Base-by-base conservation (phyloP, 2,329 filamentous ascomycete species). In the Alternaria ethzedia region DNA sequence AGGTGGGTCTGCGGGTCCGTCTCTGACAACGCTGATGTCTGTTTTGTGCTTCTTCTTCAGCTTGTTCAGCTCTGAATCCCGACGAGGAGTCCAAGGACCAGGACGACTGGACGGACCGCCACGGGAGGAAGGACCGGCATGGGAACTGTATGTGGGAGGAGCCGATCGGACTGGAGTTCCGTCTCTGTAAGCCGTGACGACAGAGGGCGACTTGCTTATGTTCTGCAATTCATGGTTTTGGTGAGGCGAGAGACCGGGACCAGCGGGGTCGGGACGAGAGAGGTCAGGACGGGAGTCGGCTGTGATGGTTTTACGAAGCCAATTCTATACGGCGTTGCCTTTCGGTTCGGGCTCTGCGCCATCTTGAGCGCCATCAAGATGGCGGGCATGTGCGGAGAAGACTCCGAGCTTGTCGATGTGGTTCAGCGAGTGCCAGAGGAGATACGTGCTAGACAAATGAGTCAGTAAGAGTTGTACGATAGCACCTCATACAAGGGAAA, bases 331-430 rank as follows among this genome's bases (percentile, higher is more conserved):
- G 30, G 28, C 28, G 6, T 21, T 41, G 23, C 15, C 30, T 9
- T 10, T 21, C 9, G 49, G 49, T 30, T 52, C 17, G 8, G 21
- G 23, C 6, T n/a, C 32, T 15, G 32, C 28, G 28, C 6, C 28
- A 32, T 32, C 28, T 32, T 32, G 28, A 9, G 36, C 13, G 25
- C 47, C 32, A 21, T 59, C 47, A 21, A 59, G 26, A 6, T 32
- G 62, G 17, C 75, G 70, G 3, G 78, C 79, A 44, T 82, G 81
- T 8, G 69, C 76, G 9, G 79, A 79, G 64, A 79, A 80, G 4
- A 81, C 79, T 3, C 82, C 81, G 43, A 73, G 71, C 23, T 70
- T 61, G 46, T 82, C 81, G 57, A 79, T 79, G 63, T 83, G 78
- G 13, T 69, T 64, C 58, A 82, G 72, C n/a, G 74, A 77, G 13